Evolutionary conservation across 192 early-diverging fungal genomes (phyloP).

Genomic region (Gigaspora rosea): DNA sequence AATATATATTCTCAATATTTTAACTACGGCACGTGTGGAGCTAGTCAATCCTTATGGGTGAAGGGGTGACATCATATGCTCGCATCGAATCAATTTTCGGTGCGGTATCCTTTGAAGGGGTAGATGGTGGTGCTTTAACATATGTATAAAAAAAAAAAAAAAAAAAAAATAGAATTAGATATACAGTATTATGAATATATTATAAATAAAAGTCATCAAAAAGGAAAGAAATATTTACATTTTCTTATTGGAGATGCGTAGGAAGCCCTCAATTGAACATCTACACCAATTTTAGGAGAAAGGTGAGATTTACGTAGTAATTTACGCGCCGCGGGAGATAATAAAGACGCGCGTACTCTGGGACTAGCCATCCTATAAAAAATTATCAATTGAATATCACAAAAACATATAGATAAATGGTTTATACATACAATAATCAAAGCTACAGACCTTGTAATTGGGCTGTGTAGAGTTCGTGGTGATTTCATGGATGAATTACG

Average conservation of each 20-base stretch:
- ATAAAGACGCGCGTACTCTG: constrained; percentile 35
- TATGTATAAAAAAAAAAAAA: no score
- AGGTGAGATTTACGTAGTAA: constrained; percentile 34
- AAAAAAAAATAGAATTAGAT: no score
- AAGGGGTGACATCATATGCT: no score
- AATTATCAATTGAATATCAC: background rate
- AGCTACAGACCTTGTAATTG: constrained; percentile 31
- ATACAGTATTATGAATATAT: no score
- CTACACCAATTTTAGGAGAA: constrained; percentile 16
- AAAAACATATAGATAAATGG: background rate
- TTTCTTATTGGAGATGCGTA: background rate
- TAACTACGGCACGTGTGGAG: no score
- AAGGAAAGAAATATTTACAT: no score
- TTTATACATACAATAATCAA: background rate
- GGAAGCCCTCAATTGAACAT: constrained; percentile 41
- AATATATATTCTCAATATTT: no score
- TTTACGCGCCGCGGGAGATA: constrained; percentile 44
- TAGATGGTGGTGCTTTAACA: no score
- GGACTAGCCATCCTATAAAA: constrained; percentile 34
- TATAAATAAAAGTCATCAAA: no score
- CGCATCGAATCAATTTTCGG: no score
- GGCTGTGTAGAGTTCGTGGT: constrained; percentile 34
- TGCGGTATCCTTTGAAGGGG: no score
- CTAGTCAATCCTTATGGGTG: no score
- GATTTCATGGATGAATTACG: constrained; percentile 34